phyloP scores from a whole-genome alignment of 805 yeast genomes.

The Tetrapisispora phaffii region DNA sequence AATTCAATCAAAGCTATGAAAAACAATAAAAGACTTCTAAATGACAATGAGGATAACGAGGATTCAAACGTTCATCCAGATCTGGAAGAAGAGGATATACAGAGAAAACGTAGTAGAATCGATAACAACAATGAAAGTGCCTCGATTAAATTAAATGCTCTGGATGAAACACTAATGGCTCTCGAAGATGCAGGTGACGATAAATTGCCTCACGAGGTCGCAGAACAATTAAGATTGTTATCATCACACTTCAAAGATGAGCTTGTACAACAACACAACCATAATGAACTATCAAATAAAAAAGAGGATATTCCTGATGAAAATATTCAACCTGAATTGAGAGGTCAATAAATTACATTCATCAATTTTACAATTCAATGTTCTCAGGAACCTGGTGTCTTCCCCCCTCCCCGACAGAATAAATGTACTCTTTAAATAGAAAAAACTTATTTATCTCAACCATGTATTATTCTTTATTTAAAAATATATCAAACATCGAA shows the following conservation, averaged over 20 bases:
- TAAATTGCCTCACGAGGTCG: conserved; percentile 28
- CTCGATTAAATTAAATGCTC: conserved; percentile 7
- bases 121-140: background rate
- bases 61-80: conserved; percentile 1
- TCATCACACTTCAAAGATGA: conserved; percentile 30
- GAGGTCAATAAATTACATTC: conserved; percentile 19
- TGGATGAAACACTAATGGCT: conserved; percentile 14
- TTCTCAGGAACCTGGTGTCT: no score
- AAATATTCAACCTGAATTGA: conserved; percentile 30
- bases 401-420: no score
- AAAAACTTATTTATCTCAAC: background rate
- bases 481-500: background rate
- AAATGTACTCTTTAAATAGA: no score
- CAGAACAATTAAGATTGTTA: conserved; percentile 27
- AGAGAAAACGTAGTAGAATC: conserved; percentile 7
- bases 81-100: conserved; percentile 8
- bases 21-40: conserved; percentile 5
- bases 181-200: conserved; percentile 26
- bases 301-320: conserved; percentile 25
- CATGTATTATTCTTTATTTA: conserved; percentile 1
- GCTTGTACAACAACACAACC: conserved; percentile 14
- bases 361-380: background rate
- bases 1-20: background rate
- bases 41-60: conserved; percentile 5
- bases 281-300: conserved; percentile 9